Conservation (phyloP, 1,284 basidiomycete species). For the Puccinia sorghi region DNA sequence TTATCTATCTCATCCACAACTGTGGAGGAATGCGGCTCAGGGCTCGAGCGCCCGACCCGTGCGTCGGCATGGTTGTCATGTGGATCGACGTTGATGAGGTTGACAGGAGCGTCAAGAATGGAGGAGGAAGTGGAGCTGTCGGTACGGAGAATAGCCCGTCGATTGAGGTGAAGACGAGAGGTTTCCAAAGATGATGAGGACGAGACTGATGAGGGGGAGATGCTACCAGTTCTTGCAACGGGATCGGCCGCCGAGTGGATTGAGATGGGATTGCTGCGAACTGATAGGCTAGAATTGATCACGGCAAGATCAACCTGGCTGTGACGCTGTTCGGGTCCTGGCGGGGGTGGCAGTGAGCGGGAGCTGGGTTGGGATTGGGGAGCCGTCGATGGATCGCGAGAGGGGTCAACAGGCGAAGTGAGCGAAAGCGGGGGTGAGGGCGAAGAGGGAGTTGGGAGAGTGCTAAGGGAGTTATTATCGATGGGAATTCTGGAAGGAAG, state of each 20-base stretch:
- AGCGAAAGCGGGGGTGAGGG: not conserved
- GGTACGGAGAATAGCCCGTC: slow-evolving; percentile 28
- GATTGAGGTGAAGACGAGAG: slow-evolving; percentile 23
- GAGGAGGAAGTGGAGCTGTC: slow-evolving; percentile 4
- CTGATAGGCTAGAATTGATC: not conserved
- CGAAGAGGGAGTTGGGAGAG: slow-evolving; percentile 36
- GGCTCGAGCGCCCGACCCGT: not conserved
- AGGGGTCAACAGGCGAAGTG: not conserved
- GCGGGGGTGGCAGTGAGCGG: not conserved
- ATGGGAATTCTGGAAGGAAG: slow-evolving; percentile 34
- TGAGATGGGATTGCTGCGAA: not conserved
- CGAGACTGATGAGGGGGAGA: slow-evolving; percentile 49
- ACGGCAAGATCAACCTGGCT: not conserved
- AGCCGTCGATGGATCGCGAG: not conserved
- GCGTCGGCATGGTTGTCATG: slow-evolving; percentile 1
- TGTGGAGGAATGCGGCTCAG: not conserved
- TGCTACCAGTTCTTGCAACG: slow-evolving; percentile 36
- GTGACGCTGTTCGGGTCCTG: not conserved
- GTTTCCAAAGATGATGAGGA: slow-evolving; percentile 43
- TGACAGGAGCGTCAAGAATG: slow-evolving; percentile 16
- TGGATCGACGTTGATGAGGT: slow-evolving; percentile 3
- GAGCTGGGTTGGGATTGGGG: not conserved
- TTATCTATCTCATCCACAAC: slow-evolving; percentile 14
- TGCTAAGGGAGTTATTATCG: slow-evolving; percentile 48
- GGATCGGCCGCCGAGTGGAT: slow-evolving; percentile 31